Base-by-base conservation (phyloP, 345 rosid genomes). In the Rhodamnia argentea region DNA sequence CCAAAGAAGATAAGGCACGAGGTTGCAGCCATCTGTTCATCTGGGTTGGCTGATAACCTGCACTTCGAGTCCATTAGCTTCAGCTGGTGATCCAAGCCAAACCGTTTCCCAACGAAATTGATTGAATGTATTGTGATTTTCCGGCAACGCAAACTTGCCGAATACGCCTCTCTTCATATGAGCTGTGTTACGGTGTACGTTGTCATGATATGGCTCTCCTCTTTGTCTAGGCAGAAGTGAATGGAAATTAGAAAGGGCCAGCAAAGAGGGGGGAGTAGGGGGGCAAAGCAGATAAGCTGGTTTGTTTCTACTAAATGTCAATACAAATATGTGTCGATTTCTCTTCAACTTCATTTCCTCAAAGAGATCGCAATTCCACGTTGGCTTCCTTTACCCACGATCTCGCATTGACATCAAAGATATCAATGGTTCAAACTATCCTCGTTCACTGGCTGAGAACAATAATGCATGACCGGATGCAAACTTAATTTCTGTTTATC, bases 11-110 rank as follows among this genome's bases (percentile, higher is more conserved):
- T 94, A 97, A 93, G 94, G 85, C 95, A 92, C 50, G 94, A 94
- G 23, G 95, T 88, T 42, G 99, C 98, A 3, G 83, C 84, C 60
- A 89, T 94, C 23, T 93, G 98, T 87, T 92, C 94, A 12, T 91
- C 92, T 51, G 91, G 94, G 52, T 85, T 90, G 82, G 90, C 92
- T 32, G 88, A 89, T 26, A 93, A 93, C 89, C 85, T 95, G 88
- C 93, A 92, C 42, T 95, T 92, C 60, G 94, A 96, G 90, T 94
- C 94, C 40, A 93, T 95, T 86, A 93, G 97, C 91, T 95, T 96
- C 40, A 93, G 91, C 89, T 94, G 98, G 96, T 93, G 94, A 95
- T 83, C 56, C 29, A 47, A 27, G 37, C 54, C 84, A 53, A 37
- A 83, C 59, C 84, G 57, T 58, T 47, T 20, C 24, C 26, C 54